Evolutionary conservation across 345 rosid species (phyloP), one percentile per base, ranked within the genome.

Genomic region (Eucalyptus sideroxylon): DNA sequence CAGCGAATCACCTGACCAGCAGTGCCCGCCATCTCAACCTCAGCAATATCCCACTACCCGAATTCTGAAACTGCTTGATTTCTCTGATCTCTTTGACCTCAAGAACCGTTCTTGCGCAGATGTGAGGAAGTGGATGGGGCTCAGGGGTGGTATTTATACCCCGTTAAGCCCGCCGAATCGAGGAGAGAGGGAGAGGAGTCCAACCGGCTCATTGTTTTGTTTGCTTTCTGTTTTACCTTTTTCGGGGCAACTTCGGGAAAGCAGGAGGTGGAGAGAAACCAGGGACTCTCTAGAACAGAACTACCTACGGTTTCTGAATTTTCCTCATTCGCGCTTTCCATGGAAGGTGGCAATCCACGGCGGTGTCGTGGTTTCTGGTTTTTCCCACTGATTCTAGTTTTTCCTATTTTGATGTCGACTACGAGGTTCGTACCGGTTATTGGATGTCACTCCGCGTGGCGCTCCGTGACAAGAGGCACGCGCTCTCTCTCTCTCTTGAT

Each of bases 1-100:
- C 94, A 93, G 86, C 88, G 94, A 19, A 93, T 93, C 24, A 93
- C 91, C 87, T 93, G 90, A 50, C 93, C 94, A 87, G 62, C 92
- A 2, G 92, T 92, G 91, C 83, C 88, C 31, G 91, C 56, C 94
- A 89, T 90, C 47, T 77, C 85, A 40, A 77, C 5, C 85, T 40
- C 85, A 11, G 85, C 4, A 44, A 40, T 11, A 7, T 40, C 16
- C 8, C n/a, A 27, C 69, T 2, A 11, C 85, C 44, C 85, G 30
- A 77, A 77, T 21, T 40, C 85, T 2, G 9, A 77, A 77, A 77
- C 47, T 6, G 30, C 42, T 0, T 21, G 30, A 11, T 11, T 37
- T 1, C 47, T 40, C 85, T 11, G 85, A 77, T 77, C 47, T 77
- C 82, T 72, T 44, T 77, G 5, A 21, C 16, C 27, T 77, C 47